Base-by-base conservation (phyloP, 1,284 basidiomycete species). In the Trametes polyzona region DNA sequence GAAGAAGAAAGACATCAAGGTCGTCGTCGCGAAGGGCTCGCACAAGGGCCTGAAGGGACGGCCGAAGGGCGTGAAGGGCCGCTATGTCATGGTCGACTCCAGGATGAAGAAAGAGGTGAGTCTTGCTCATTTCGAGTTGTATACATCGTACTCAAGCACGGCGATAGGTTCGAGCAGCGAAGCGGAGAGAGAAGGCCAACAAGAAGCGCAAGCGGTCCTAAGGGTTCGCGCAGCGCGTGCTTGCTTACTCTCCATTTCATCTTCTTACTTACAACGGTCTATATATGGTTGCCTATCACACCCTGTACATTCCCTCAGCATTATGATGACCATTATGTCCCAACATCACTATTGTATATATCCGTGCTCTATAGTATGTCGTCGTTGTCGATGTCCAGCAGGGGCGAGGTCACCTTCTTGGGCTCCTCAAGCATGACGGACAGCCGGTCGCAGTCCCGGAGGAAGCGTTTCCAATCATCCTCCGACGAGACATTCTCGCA, bases 61-160 rank as follows among this genome's bases (percentile, higher is more conserved):
- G 57, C 97, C 97, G 19, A 97, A 92, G 74, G 97, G 97, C 63
- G 90, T 98, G 58, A 98, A 97, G 78, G 97, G 93, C 33, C 82
- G 89, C 51, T 96, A 96, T 71, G 77, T 87, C 57, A 98, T 98
- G 93, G 93, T 97, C 9, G 95, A 98, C 70, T 74, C 89, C 1
- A 77, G 92, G 61, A 91, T 91, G 88, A 90, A 80, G 72, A 93
- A 93, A 82, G 90, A 93, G 83, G 88, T 89, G 43, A 40, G 78
- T 68, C 23, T 9, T 19, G 44, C 37, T 9, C 14, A 52, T 27
- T 39, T 48, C n/a, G n/a, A 30, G 55, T 11, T 52, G 42, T 59
- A 35, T 36, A 54, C 58, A 35, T 59, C 50, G 39, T 52, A 19
- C 47, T 26, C 44, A 47, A 17, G n/a, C 19, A 11, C 17, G 14